These are phyloP conservation scores for Hypericum perforatum DNA, from an alignment of 345 rosid genomes.

Conservation along the genomic window DNA sequence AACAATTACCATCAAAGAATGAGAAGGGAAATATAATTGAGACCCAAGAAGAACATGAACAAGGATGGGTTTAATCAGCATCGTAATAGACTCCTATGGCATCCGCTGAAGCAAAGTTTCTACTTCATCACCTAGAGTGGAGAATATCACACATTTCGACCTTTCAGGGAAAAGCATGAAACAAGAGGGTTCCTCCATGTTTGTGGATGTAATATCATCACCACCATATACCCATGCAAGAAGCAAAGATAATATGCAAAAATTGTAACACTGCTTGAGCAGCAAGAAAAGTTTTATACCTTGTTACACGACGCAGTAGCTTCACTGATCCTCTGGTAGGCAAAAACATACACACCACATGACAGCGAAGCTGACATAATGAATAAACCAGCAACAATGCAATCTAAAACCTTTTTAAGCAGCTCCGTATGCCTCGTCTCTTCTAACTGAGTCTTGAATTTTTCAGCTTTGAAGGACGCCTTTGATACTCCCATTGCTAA, in stretches of 20 bases:
- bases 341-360: slow-evolving; percentile 52
- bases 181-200: too few species aligned
- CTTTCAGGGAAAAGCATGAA: too few species aligned
- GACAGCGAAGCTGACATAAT: slow-evolving; percentile 43
- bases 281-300: slow-evolving; percentile 23
- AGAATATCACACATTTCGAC: too few species aligned
- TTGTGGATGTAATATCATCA: too few species aligned
- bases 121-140: too few species aligned
- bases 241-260: too few species aligned
- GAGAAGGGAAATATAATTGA: too few species aligned
- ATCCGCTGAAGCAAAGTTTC: too few species aligned
- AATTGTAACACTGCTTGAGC: not conserved
- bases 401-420: slow-evolving; percentile 53
- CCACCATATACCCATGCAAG: too few species aligned
- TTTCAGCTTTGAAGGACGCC: slow-evolving; percentile 62
- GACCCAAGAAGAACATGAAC: too few species aligned
- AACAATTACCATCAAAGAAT: not conserved
- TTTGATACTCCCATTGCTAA: slow-evolving; percentile 51
- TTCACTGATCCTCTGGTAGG: slow-evolving; percentile 55
- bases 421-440: slow-evolving; percentile 58
- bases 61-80: too few species aligned
- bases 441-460: slow-evolving; percentile 64
- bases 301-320: slow-evolving; percentile 54
- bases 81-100: too few species aligned
- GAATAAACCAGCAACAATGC: slow-evolving; percentile 67